phyloP scores from a whole-genome alignment of 495 filamentous ascomycete genomes.

The Evansstolkia leycettana region DNA sequence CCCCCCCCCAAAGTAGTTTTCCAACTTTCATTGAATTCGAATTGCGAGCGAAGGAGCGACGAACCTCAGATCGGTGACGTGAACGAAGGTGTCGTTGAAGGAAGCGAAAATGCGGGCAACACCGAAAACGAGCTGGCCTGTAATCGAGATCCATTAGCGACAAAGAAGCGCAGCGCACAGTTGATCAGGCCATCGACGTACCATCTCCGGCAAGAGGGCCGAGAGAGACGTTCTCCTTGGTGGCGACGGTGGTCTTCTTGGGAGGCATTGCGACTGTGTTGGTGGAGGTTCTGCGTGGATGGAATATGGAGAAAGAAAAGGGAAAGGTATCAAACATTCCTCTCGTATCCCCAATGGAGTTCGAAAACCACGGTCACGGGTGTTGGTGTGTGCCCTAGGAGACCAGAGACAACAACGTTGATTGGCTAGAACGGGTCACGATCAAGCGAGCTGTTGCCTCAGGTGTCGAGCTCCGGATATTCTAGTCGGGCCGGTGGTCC shows the following conservation, averaged over 20 bases:
- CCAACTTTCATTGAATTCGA: too few relatives aligned
- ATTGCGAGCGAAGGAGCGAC: conserved; percentile 22
- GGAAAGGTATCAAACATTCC: conserved; percentile 10
- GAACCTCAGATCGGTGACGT: conserved; percentile 97
- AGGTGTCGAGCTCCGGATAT: conserved; percentile 1
- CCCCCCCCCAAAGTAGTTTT: too few relatives aligned
- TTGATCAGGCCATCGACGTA: conserved; percentile 37
- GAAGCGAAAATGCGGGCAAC: conserved; percentile 98
- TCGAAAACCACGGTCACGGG: too few relatives aligned
- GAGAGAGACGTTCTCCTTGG: conserved; percentile 95
- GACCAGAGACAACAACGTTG: too few relatives aligned
- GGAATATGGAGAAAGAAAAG: conserved; percentile 28
- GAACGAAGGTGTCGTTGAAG: conserved; percentile 98
- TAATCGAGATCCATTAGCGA: not conserved
- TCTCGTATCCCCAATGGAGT: not conserved
- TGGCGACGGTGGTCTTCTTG: conserved; percentile 66
- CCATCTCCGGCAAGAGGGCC: conserved; percentile 89
- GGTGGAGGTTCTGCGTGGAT: conserved; percentile 27
- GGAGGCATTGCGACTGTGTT: conserved; percentile 55
- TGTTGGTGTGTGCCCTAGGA: conserved; percentile 42
- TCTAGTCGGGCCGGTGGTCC: conserved; percentile 23
- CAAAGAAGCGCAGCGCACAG: not conserved
- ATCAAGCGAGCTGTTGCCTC: conserved; percentile 23
- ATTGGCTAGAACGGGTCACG: conserved; percentile 15
- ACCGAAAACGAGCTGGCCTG: conserved; percentile 95